Evolutionary conservation across 345 rosid species (phyloP), one percentile per base, ranked within the genome.

Genomic region (Aquilaria malaccensis): DNA sequence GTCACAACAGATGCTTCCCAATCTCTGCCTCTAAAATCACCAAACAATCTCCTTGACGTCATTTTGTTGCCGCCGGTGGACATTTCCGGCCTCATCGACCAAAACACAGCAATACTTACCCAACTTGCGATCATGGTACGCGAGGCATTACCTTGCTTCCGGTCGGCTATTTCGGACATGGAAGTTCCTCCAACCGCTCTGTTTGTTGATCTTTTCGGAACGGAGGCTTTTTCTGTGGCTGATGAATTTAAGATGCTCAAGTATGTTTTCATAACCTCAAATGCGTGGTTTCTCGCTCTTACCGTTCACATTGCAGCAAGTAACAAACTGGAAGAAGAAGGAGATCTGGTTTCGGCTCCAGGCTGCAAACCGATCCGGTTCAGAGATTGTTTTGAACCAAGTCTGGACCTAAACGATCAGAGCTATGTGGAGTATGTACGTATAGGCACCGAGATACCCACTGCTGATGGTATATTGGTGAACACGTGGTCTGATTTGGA

Each of bases 201-300:
- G 11, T 61, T 88, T 11, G 71, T 80, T 2, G 88, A 88, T 64
- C 14, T 74, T 45, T 83, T 85, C 11, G 90, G 88, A 30, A 79
- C 80, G 1, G 85, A 81, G 47, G 80, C 82, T 30, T 64, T 81
- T 47, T 62, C 51, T 30, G 57, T 86, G 3, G 86, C 82, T 2
- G 55, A 72, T 0, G 87, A 86, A 45, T 71, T 84, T 0, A 64
- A 64, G 60, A 73, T 86, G 75, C 66, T 74, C 13, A 84, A 72
- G 67, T 86, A 76, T 33, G 76, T 84, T 6, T 78, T 73, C 1
- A 33, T 77, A 9, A 58, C 88, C 52, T 57, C 83, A 0, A 86
- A 73, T 63, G 96, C 88, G 1, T 77, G 94, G 85, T 73, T 69
- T 66, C 74, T 89, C 2, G 85, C 91, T 0, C 58, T 74, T 37